A percentile compares a stretch with the other conserved stretches of the same genome.
phyloP scores from a whole-genome alignment of 78 protist genomes.

The Protostelium mycophagum region DNA sequence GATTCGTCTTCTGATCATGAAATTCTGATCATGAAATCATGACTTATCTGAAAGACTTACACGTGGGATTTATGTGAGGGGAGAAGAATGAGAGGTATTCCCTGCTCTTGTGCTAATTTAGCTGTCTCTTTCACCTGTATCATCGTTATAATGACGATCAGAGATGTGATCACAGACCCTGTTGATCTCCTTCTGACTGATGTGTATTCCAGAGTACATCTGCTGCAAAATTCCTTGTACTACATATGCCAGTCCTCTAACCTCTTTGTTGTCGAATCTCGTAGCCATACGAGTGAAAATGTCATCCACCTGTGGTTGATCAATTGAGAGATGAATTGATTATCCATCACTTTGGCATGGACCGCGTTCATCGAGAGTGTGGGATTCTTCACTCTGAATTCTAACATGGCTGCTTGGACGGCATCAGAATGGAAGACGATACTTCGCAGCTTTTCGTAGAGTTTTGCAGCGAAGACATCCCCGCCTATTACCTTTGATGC shows the following conservation, averaged over 20 bases:
- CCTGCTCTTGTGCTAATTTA: neutral
- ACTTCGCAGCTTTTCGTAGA: neutral
- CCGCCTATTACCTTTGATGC: neutral
- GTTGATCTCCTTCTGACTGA: neutral
- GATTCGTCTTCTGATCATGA: neutral
- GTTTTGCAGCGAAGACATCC: neutral
- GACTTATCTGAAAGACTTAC: neutral
- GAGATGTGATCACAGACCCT: neutral
- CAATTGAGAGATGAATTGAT: neutral
- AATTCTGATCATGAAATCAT: neutral
- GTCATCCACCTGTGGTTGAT: neutral
- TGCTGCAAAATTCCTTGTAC: neutral
- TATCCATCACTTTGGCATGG: neutral
- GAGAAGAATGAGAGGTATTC: neutral
- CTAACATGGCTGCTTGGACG: neutral
- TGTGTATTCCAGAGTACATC: neutral
- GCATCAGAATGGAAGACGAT: neutral
- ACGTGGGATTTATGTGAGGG: neutral
- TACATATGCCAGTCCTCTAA: neutral
- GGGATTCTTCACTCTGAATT: neutral
- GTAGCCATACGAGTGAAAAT: neutral
- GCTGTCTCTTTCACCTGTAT: conserved; percentile 9
- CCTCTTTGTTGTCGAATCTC: neutral
- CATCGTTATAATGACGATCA: neutral
- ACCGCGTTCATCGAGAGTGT: neutral